Evolutionary conservation across 116 monocot genomes (phyloP), one percentile per base, ranked within the genome.

Genomic region (Phalaenopsis hybrid): DNA sequence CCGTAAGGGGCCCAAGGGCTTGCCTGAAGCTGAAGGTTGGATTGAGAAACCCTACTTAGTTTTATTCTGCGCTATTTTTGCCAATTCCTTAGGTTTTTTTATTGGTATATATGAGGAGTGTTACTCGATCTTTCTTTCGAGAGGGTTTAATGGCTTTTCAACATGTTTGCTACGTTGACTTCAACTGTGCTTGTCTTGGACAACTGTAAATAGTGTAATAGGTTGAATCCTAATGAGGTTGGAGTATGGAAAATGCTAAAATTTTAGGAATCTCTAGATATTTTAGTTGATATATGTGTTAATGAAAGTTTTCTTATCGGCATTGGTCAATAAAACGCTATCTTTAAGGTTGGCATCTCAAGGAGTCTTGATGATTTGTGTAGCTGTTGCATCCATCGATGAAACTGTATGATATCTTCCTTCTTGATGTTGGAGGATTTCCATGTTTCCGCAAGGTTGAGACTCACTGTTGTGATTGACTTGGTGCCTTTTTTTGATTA

Each of bases 1-100:
- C 83, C 74, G 87, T 59, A 94, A 89, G 84, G 81, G 82, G 5
- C 89, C 85, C 28, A 65, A n/a, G 15, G 82, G 88, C 6, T 80
- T 88, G 5, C 82, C 76, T 46, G 78, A 16, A 10, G 21, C 58
- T 31, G 76, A 82, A 83, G 88, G 88, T 88, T 75, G 8, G 85
- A 37, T 49, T 28, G 8, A 25, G 2, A 77, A 23, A 11, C 20
- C 51, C 48, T 44, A 44, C 5, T 65, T 43, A 44, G 16, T 46
- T 2, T 1, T 67, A 33, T 8, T 5, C 67, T 18, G 16, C 45
- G 2, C 2, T 80, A 23, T 12, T 20, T 45, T 45, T 75, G 5
- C 20, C 2, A 41, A 75, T 45, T 43, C 20, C n/a, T 15, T 3
- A 8, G 46, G 44, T 75, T 6, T 45, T 45, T 31, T 0, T 31